Conservation (phyloP, 23 red algal species). For the Pyropia yezoensis region DNA sequence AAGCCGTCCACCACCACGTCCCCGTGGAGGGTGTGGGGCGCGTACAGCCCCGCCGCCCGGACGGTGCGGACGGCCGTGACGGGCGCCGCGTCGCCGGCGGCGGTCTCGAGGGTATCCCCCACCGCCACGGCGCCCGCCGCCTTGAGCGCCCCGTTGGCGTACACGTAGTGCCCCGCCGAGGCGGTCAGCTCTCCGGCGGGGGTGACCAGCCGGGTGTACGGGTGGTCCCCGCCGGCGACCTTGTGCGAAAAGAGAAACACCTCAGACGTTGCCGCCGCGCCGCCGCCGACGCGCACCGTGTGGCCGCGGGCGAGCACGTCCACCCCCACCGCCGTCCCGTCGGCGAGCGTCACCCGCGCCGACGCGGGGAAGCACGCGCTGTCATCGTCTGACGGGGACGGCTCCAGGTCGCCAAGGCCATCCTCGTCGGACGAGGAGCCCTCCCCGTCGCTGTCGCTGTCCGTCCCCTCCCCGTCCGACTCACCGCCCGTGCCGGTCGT, state of each 20-base stretch:
- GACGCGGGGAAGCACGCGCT: slow-evolving; percentile 12
- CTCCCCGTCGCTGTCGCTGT: too few relatives aligned
- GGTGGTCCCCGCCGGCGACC: background rate
- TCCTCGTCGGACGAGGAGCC: background rate
- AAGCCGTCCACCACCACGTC: background rate
- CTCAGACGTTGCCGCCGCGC: background rate
- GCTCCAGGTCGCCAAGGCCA: background rate
- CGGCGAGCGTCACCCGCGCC: slow-evolving; percentile 5
- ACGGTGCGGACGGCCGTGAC: background rate
- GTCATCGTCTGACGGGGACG: slow-evolving; percentile 3
- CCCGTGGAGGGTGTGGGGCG: background rate
- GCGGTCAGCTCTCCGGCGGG: background rate
- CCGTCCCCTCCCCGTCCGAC: background rate
- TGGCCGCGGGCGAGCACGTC: slow-evolving; percentile 2
- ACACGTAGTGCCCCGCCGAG: background rate
- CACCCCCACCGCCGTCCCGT: background rate
- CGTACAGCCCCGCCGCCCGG: background rate
- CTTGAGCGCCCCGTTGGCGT: slow-evolving; percentile 1
- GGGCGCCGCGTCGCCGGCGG: background rate
- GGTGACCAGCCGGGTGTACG: background rate
- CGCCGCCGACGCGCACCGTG: background rate
- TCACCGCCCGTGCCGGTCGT: background rate
- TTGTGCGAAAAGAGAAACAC: slow-evolving; percentile 21
- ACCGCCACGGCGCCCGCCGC: background rate
- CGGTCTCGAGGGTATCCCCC: background rate